A percentile compares a stretch with the other conserved stretches of the same genome.
Conservation (phyloP, 148 eudicot genomes). For the Camellia japonica region DNA sequence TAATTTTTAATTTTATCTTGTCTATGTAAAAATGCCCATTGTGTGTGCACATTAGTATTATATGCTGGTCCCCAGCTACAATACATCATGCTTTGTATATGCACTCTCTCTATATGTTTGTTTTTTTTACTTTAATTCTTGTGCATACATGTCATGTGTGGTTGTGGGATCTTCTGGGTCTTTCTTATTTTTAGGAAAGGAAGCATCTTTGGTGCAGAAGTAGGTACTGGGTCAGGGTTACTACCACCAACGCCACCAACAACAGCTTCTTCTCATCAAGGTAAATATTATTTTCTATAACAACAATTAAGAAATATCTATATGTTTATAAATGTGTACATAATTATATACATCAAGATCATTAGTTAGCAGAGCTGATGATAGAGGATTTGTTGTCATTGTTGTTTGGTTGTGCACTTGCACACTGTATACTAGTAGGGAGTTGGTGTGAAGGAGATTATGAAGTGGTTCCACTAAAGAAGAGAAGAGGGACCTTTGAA, state of each 20-base stretch:
- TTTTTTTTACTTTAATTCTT: slow-evolving; percentile 16
- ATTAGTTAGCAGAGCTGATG: not conserved
- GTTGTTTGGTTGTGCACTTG: slow-evolving; percentile 15
- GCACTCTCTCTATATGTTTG: not conserved
- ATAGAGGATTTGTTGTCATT: not conserved
- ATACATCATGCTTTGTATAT: slow-evolving; percentile 11
- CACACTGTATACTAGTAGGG: slow-evolving; percentile 2
- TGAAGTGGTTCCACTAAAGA: slow-evolving; percentile 54
- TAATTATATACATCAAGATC: not conserved
- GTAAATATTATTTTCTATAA: not conserved
- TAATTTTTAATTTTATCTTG: not conserved
- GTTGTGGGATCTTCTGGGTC: slow-evolving; percentile 19
- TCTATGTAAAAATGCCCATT: slow-evolving; percentile 6
- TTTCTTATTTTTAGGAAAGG: slow-evolving; percentile 40
- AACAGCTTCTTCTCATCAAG: slow-evolving; percentile 26
- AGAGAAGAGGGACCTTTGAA: slow-evolving; percentile 41
- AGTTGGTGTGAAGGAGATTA: slow-evolving; percentile 35
- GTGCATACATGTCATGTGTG: not conserved
- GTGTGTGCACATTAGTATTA: slow-evolving; percentile 36
- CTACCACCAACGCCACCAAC: slow-evolving; percentile 6
- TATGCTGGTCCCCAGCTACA: slow-evolving; percentile 32
- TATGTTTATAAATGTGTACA: not conserved
- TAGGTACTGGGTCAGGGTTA: not conserved
- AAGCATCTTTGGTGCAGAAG: slow-evolving; percentile 25
- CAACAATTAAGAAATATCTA: not conserved